Conservation (phyloP, 805 yeast species). For the Kazachstania martiniae region DNA sequence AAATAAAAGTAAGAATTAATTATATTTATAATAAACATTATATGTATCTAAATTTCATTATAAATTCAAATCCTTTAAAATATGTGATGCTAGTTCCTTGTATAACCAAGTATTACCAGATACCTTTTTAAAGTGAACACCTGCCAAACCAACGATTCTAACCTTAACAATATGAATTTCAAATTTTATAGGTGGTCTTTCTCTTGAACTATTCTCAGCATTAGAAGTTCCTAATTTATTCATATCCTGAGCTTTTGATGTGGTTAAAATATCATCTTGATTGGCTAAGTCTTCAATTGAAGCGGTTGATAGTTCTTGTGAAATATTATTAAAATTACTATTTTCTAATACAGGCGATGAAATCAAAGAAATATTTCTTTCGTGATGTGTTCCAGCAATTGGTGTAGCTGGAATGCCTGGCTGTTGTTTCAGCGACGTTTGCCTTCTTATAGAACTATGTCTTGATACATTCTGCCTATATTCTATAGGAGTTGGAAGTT, state of each 20-base stretch:
- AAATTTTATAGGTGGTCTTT: conserved; percentile 59
- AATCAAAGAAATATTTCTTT: conserved; percentile 18
- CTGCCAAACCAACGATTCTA: conserved; percentile 80
- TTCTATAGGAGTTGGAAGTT: conserved; percentile 2
- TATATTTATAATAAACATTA: no score
- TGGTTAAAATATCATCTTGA: conserved; percentile 31
- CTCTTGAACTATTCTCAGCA: conserved; percentile 11
- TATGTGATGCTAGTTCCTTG: conserved; percentile 80
- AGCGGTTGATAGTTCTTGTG: conserved; percentile 26
- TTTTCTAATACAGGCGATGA: conserved; percentile 19
- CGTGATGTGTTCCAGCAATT: conserved; percentile 31
- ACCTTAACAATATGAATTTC: conserved; percentile 90
- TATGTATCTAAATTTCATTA: conserved; percentile 15
- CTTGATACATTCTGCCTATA: conserved; percentile 11
- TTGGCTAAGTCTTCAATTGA: conserved; percentile 18
- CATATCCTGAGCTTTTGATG: conserved; percentile 53
- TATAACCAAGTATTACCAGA: conserved; percentile 94
- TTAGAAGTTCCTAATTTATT: conserved; percentile 36
- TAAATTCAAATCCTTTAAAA: conserved; percentile 60
- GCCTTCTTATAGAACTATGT: conserved; percentile 31
- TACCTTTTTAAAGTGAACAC: conserved; percentile 89
- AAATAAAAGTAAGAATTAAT: no score
- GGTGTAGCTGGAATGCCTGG: conserved; percentile 47
- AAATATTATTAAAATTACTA: conserved; percentile 2
- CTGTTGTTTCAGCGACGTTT: conserved; percentile 23